Evolutionary conservation across 371 early-diverging fungal genomes (phyloP).

Genomic region (Dichotomocladium elegans): DNA sequence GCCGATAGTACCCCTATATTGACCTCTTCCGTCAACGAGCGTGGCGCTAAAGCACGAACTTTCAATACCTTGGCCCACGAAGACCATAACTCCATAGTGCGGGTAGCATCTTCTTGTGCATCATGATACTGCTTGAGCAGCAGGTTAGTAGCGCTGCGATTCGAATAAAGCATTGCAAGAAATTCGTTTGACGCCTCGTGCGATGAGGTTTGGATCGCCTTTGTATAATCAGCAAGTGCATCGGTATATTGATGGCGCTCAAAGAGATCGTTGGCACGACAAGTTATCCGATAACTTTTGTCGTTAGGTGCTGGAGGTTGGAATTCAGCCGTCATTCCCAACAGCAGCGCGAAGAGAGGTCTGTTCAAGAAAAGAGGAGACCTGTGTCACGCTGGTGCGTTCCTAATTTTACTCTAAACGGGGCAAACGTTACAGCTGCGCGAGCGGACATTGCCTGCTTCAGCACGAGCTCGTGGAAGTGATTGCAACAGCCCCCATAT

Average conservation of each 20-base stretch:
- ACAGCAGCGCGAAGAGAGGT: not conserved
- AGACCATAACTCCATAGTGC: conserved; percentile 54
- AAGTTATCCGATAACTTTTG: conserved; percentile 31
- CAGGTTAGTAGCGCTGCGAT: conserved; percentile 62
- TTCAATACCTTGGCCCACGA: conserved; percentile 70
- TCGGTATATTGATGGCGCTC: conserved; percentile 48
- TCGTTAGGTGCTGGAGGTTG: conserved; percentile 38
- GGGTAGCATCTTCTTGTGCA: conserved; percentile 63
- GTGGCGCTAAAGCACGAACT: too few relatives aligned
- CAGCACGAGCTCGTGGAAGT: too few relatives aligned
- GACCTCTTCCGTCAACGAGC: not conserved
- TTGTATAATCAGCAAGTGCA: conserved; percentile 63
- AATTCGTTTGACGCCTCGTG: conserved; percentile 27
- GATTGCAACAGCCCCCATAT: too few relatives aligned
- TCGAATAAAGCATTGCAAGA: conserved; percentile 59
- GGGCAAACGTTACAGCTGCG: too few relatives aligned
- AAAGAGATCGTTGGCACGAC: conserved; percentile 58
- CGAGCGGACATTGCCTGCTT: too few relatives aligned
- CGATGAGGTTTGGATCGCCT: conserved; percentile 43
- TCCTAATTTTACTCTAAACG: too few relatives aligned
- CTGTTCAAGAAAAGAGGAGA: not conserved
- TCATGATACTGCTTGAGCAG: conserved; percentile 44
- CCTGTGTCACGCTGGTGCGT: too few relatives aligned
- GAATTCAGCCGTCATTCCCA: conserved; percentile 1
- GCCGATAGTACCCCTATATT: conserved; percentile 65